A percentile compares a stretch with the other conserved stretches of the same genome.
These are phyloP conservation scores for Ustilago xerochloae DNA, from an alignment of 1,284 basidiomycete genomes.

Conservation along the genomic window DNA sequence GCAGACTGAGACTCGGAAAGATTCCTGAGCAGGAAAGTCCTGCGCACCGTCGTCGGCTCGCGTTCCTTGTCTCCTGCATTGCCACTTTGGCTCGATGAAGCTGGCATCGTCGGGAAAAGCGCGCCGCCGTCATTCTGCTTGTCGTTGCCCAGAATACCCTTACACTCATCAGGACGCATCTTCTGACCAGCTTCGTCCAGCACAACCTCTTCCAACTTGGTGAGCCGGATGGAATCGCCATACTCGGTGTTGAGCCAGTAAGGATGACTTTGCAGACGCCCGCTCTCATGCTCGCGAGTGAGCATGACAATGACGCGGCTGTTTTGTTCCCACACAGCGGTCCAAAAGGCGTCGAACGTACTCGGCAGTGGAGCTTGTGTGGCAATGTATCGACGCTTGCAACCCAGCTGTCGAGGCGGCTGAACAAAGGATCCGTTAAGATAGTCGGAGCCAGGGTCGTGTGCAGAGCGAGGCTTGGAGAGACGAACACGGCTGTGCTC, in stretches of 20 bases:
- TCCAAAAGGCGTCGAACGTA: constrained; percentile 95
- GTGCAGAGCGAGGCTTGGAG: constrained; percentile 21
- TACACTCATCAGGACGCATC: constrained; percentile 34
- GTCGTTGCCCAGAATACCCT: constrained; percentile 8
- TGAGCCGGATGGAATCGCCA: constrained; percentile 71
- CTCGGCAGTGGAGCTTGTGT: constrained; percentile 93
- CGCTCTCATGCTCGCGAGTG: constrained; percentile 88
- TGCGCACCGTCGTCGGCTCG: constrained; percentile 45
- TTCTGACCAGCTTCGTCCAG: constrained; percentile 33
- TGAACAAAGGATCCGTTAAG: constrained; percentile 63
- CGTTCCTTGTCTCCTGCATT: neutral
- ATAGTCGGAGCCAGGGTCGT: constrained; percentile 59
- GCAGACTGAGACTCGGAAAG: constrained; percentile 23
- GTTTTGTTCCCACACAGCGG: constrained; percentile 73
- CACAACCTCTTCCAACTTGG: constrained; percentile 53
- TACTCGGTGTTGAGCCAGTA: constrained; percentile 85
- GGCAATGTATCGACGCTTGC: constrained; percentile 81
- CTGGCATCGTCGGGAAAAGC: constrained; percentile 47
- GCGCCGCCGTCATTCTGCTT: constrained; percentile 27
- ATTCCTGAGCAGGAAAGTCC: constrained; percentile 50
- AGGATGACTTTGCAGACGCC: constrained; percentile 86
- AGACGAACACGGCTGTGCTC: constrained; percentile 76
- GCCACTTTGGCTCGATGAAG: neutral
- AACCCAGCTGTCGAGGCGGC: constrained; percentile 54
- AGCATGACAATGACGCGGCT: constrained; percentile 77